Evolutionary conservation across 169 alveolate genomes (phyloP).

Genomic region (Plasmodium knowlesi): DNA sequence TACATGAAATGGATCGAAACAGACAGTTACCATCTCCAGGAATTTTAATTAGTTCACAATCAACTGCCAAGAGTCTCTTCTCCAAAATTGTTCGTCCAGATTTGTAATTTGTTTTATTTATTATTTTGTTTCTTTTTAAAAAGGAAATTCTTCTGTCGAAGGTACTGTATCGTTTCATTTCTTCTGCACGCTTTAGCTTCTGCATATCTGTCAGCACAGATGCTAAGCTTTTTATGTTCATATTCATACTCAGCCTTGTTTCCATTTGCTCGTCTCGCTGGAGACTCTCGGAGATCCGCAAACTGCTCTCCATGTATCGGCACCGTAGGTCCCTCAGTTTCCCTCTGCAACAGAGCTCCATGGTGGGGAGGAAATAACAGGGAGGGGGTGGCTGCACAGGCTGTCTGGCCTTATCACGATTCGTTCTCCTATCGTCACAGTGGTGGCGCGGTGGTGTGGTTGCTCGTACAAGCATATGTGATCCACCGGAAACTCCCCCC

Average conservation of each 20-base stretch:
- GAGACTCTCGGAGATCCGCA: slow-evolving; percentile 4
- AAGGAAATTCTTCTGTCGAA: slow-evolving; percentile 58
- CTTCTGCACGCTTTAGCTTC: slow-evolving; percentile 5
- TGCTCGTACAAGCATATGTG: neutral
- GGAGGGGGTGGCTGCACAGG: neutral
- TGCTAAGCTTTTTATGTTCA: slow-evolving; percentile 33
- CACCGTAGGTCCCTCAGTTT: slow-evolving; percentile 3
- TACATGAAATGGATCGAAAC: slow-evolving; percentile 80
- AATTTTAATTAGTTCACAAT: slow-evolving; percentile 56
- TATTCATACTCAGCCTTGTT: neutral
- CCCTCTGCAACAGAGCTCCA: neutral
- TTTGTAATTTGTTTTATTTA: neutral
- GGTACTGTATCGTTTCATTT: slow-evolving; percentile 18
- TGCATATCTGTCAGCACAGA: neutral
- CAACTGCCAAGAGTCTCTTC: slow-evolving; percentile 74
- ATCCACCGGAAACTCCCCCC: neutral
- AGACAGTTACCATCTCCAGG: slow-evolving; percentile 83
- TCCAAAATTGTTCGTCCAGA: slow-evolving; percentile 64
- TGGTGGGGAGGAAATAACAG: neutral
- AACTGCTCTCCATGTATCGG: slow-evolving; percentile 15
- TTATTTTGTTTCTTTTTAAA: slow-evolving; percentile 24
- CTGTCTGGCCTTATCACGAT: neutral
- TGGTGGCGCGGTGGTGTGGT: neutral
- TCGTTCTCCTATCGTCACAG: neutral
- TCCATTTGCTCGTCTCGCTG: slow-evolving; percentile 59